Base-by-base conservation (phyloP, 108 stramenopile species). In the Nitzschia palea region DNA sequence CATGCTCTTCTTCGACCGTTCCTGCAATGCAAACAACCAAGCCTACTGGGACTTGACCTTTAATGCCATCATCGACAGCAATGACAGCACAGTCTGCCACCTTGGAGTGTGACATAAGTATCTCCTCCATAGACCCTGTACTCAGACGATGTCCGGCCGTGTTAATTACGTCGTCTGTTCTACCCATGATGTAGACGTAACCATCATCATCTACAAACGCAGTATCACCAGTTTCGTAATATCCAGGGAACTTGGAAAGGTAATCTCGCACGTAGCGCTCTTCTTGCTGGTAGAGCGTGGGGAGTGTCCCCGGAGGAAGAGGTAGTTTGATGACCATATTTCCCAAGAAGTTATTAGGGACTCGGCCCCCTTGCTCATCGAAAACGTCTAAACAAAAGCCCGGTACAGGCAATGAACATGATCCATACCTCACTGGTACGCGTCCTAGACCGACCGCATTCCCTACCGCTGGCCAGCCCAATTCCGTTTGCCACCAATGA, bases 401-500 rank as follows among this genome's bases (percentile, higher is more conserved):
- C 25, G 83, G 80, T 2, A 84, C 80, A 6, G 85, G 80, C 44
- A 51, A 50, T 4, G 77, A 65, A 61, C 87, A 83, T n/a, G 77
- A 77, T 33, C 79, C 82, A 63, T 74, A 74, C 26, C 56, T 54
- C 22, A 73, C 56, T 18, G 66, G 68, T 23, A 81, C 68, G 44
- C 63, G 33, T 29, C 81, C 79, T 18, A 86, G 51, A 30, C 83
- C 73, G 44, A 76, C 51, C 50, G 78, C 50, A 55, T 78, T 80
- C 20, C 74, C 77, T 1, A 77, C 66, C 22, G 55, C 76, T 14
- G 76, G 76, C 65, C 76, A 70, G 17, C 76, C 69, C 17, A 73
- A 73, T 58, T 90, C 86, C 20, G 90, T 91, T 70, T 87, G 84
- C 91, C 91, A 93, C 85, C 84, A 92, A 58, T 92, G 86, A 72